Conservation (phyloP, 163 green algal species). For the Prototheca wickerhamii region DNA sequence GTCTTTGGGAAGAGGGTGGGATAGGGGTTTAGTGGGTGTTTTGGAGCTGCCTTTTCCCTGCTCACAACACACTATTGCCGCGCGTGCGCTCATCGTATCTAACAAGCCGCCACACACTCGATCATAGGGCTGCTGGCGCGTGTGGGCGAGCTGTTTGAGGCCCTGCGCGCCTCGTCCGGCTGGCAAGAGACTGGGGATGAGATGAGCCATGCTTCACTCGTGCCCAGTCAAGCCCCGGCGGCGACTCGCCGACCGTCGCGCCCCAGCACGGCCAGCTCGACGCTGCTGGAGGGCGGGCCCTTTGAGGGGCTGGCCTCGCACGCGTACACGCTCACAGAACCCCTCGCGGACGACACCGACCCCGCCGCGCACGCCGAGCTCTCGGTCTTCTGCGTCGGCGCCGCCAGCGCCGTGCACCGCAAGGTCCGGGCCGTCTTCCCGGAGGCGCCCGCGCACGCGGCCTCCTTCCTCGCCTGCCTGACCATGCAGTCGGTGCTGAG, state of each 20-base stretch:
- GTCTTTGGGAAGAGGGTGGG: neutral
- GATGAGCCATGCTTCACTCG: neutral
- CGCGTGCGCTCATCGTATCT: neutral
- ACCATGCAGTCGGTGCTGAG: constrained; percentile 23
- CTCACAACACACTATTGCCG: neutral
- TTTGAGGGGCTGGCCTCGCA: neutral
- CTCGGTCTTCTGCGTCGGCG: constrained; percentile 21
- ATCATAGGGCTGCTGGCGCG: constrained; percentile 28
- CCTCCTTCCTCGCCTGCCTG: constrained; percentile 11
- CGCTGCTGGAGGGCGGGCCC: constrained; percentile 4
- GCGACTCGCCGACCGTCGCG: too few relatives aligned
- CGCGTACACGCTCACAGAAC: neutral
- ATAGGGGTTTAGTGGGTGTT: neutral
- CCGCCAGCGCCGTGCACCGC: neutral
- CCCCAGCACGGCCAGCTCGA: too few relatives aligned
- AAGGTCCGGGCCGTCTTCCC: constrained; percentile 24
- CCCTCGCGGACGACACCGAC: neutral
- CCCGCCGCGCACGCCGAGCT: constrained; percentile 13
- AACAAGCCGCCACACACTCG: too few relatives aligned
- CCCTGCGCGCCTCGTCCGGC: neutral
- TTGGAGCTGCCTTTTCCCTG: neutral
- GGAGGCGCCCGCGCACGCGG: constrained; percentile 3
- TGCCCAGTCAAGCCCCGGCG: neutral
- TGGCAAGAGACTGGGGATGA: neutral
- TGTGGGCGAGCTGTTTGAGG: constrained; percentile 29